These are phyloP conservation scores for Russula lepida DNA, from an alignment of 768 basidiomycete genomes.

Conservation along the genomic window DNA sequence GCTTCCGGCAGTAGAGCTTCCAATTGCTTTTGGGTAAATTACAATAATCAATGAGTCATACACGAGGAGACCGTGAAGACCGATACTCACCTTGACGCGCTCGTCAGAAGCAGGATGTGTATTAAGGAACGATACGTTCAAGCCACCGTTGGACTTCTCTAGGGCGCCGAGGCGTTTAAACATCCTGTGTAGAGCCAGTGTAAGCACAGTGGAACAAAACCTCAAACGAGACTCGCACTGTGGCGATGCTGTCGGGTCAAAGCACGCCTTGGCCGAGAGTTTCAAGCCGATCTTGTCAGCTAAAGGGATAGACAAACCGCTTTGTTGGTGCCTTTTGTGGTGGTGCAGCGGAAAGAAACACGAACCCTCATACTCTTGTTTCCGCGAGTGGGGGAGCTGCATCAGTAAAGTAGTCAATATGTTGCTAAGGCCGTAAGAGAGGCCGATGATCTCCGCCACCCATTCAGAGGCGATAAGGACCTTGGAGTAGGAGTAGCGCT, in stretches of 20 bases:
- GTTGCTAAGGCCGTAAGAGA: conserved; percentile 47
- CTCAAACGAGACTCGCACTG: conserved; percentile 38
- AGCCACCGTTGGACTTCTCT: conserved; percentile 34
- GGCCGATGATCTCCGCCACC: conserved; percentile 41
- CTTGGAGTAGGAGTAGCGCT: conserved; percentile 35
- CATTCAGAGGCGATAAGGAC: conserved; percentile 36
- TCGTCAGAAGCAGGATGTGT: conserved; percentile 76
- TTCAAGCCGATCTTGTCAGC: conserved; percentile 83
- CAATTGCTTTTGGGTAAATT: conserved; percentile 28
- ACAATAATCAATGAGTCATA: not conserved
- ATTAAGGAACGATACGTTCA: conserved; percentile 49
- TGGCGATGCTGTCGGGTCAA: conserved; percentile 68
- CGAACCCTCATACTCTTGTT: conserved; percentile 71
- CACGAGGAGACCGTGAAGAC: not conserved
- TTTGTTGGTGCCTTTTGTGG: not conserved
- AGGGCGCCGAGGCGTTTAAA: conserved; percentile 56
- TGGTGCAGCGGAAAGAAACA: not conserved
- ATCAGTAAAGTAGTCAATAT: conserved; percentile 44
- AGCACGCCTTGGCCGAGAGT: conserved; percentile 80
- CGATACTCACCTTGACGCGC: conserved; percentile 54
- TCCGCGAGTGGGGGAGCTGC: conserved; percentile 77
- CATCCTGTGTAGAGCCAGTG: conserved; percentile 34
- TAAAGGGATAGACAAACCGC: conserved; percentile 24
- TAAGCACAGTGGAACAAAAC: not conserved
- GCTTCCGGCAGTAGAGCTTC: conserved; percentile 50